These are phyloP conservation scores for Tagetes erecta DNA, from an alignment of 129 eudicot genomes.

Conservation along the genomic window DNA sequence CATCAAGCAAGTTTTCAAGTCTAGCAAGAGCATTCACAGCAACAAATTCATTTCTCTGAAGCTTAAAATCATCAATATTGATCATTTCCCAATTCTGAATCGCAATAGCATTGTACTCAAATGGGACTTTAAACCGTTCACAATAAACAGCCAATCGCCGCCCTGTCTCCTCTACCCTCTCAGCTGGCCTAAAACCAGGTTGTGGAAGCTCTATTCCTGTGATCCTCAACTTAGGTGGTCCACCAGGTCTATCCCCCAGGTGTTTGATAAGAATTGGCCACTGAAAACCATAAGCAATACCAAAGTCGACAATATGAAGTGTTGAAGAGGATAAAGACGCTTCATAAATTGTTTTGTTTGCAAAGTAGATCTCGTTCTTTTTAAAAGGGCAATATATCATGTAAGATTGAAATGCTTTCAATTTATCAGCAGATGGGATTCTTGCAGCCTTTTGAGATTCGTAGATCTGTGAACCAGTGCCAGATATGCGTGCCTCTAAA, in stretches of 20 bases:
- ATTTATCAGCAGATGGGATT: slow-evolving; percentile 53
- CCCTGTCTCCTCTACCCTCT: slow-evolving; percentile 71
- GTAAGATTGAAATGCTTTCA: slow-evolving; percentile 69
- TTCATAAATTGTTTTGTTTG: slow-evolving; percentile 50
- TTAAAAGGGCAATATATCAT: slow-evolving; percentile 57
- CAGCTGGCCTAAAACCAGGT: slow-evolving; percentile 72
- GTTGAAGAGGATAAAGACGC: slow-evolving; percentile 37
- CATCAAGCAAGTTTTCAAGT: slow-evolving; percentile 58
- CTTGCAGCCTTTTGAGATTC: slow-evolving; percentile 44
- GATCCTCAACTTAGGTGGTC: slow-evolving; percentile 65
- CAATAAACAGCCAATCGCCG: slow-evolving; percentile 61
- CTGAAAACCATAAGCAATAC: slow-evolving; percentile 72
- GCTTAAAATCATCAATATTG: slow-evolving; percentile 55
- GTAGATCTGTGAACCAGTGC: slow-evolving; percentile 63
- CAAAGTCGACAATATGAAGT: slow-evolving; percentile 73
- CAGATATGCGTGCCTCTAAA: slow-evolving; percentile 75
- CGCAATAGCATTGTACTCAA: slow-evolving; percentile 64
- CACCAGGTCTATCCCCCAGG: slow-evolving; percentile 45
- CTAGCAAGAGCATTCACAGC: slow-evolving; percentile 56
- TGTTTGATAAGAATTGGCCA: slow-evolving; percentile 70
- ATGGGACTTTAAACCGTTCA: slow-evolving; percentile 58
- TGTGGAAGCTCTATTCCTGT: slow-evolving; percentile 76
- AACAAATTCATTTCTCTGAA: slow-evolving; percentile 52
- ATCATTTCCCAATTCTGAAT: slow-evolving; percentile 54
- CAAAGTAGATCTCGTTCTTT: slow-evolving; percentile 49